phyloP scores from a whole-genome alignment of 163 green algal genomes.

The Coccomyxa subellipsoidea region DNA sequence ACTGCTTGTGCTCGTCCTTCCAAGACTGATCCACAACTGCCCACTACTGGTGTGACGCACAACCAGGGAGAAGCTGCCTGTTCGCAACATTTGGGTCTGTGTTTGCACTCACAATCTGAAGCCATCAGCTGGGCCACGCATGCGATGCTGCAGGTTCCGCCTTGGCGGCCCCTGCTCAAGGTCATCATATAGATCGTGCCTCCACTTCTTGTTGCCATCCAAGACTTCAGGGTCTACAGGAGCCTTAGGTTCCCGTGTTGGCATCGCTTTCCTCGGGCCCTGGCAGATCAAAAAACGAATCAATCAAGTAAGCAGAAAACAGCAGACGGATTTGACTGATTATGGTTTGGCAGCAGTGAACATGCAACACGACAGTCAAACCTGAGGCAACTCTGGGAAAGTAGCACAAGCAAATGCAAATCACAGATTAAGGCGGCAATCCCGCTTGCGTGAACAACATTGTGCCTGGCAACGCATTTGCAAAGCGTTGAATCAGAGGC shows the following conservation, averaged over 20 bases:
- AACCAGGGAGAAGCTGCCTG: not conserved
- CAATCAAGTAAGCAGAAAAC: too few relatives aligned
- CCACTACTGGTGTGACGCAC: not conserved
- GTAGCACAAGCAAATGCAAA: too few relatives aligned
- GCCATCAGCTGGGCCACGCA: not conserved
- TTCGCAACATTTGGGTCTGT: not conserved
- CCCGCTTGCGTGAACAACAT: too few relatives aligned
- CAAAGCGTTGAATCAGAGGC: too few relatives aligned
- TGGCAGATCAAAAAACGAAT: not conserved
- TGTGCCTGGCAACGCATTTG: too few relatives aligned
- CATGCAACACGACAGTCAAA: too few relatives aligned
- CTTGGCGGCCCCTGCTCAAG: not conserved
- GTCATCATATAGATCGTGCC: not conserved
- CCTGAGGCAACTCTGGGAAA: too few relatives aligned
- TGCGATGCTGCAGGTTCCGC: not conserved
- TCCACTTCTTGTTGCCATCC: constrained; percentile 5
- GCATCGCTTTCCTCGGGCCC: not conserved
- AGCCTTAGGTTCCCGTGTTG: not conserved
- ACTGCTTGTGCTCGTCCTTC: not conserved
- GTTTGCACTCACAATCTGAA: not conserved
- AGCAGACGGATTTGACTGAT: too few relatives aligned
- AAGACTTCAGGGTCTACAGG: not conserved
- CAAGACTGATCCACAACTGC: not conserved
- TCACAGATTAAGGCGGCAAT: too few relatives aligned
- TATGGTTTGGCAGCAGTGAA: too few relatives aligned